Evolutionary conservation across 495 filamentous ascomycete genomes (phyloP).

Genomic region (Penicillium cinerascens): DNA sequence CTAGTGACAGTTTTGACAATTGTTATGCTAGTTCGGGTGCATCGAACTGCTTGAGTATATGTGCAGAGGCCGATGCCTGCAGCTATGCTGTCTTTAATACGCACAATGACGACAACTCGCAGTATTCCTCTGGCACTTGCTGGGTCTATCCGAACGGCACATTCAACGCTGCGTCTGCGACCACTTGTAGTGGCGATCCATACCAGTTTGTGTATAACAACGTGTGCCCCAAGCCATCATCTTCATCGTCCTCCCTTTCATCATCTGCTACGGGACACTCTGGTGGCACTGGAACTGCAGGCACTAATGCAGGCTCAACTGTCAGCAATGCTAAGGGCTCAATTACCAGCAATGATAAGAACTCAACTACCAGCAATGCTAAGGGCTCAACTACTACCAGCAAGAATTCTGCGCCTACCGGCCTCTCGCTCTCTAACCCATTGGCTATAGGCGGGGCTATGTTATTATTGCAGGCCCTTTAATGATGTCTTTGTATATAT

Average conservation of each 20-base stretch:
- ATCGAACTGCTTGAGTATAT: constrained; percentile 21
- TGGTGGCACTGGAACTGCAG: constrained; percentile 13
- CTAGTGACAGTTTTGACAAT: constrained; percentile 13
- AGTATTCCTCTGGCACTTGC: constrained; percentile 19
- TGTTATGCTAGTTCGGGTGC: constrained; percentile 23
- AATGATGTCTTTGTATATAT: constrained; percentile 9
- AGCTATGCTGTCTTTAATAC: constrained; percentile 26
- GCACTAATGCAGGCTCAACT: constrained; percentile 6
- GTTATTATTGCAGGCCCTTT: constrained; percentile 17
- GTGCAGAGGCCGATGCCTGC: constrained; percentile 24
- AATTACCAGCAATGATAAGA: no score
- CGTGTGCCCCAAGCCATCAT: constrained; percentile 19
- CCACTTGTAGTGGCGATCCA: constrained; percentile 16
- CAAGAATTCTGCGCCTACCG: constrained; percentile 19
- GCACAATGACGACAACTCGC: constrained; percentile 13
- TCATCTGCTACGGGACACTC: constrained; percentile 10
- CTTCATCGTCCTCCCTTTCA: constrained; percentile 17
- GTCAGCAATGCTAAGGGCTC: constrained; percentile 6
- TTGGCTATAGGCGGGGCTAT: constrained; percentile 16
- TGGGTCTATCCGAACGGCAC: constrained; percentile 27
- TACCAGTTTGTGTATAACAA: constrained; percentile 23
- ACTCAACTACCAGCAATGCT: background rate
- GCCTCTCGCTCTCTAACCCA: constrained; percentile 14
- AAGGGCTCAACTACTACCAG: constrained; percentile 12
- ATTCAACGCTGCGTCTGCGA: constrained; percentile 15